Evolutionary conservation across 257 asterid species (phyloP), one percentile per base, ranked within the genome.

Genomic region (Capsicum chinense): DNA sequence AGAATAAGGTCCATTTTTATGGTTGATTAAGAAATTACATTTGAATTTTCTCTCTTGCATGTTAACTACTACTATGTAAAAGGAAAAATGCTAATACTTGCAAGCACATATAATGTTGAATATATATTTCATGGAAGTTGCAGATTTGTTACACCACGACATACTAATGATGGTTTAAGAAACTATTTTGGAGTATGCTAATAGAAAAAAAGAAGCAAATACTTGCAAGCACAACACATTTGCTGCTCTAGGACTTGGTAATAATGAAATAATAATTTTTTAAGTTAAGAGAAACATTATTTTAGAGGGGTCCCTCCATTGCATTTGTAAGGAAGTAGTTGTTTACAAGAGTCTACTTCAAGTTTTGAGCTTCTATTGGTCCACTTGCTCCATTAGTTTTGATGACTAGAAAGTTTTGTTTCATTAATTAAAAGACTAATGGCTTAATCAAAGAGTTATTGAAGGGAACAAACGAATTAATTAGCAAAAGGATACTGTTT

Each of bases 251-350:
- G 21, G 8, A 11, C 0, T 9, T 5, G 2, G 3, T 50, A 80
- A 60, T 58, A 21, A 60, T 44, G 15, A 44, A 59, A 50, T 58
- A 80, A 15, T 57, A 21, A 59, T 12, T 7, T 80, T 26, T 64
- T 6, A 42, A n/a, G 73, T 44, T 60, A 4, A 21, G 7, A 76
- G 2, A 12, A 14, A 59, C 60, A 12, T 83, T 79, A 42, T 48
- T 62, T 52, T 79, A 83, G 52, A 63, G 59, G 84, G 84, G 64
- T 66, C 83, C 83, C 87, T 81, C 80, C 14, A 15, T 82, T 88
- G 83, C 86, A 59, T 79, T 79, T 86, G 67, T 42, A 88, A 86
- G 92, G 83, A 86, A 91, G 82, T 84, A 79, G 85, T 64, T 79
- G 12, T 68, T 79, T 48, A 56, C 56, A 48, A 39, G 81, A 84